These are phyloP conservation scores for Penicillium robsamsonii DNA, from an alignment of 495 filamentous ascomycete species.

Conservation along the genomic window DNA sequence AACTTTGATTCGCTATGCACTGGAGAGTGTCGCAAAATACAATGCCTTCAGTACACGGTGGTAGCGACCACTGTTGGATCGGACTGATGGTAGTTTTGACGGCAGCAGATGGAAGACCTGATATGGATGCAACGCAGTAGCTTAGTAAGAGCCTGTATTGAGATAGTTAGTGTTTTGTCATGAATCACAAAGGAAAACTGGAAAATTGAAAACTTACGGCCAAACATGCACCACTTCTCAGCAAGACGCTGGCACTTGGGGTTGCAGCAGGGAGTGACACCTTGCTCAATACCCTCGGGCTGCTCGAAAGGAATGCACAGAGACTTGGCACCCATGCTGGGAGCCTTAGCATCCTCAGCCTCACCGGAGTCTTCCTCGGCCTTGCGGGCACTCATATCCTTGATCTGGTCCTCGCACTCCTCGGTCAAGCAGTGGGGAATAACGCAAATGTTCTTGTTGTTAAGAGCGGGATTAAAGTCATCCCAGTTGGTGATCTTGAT, in stretches of 20 bases:
- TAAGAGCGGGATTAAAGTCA: slow-evolving; percentile 80
- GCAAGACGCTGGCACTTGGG: slow-evolving; percentile 73
- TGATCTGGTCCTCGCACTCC: slow-evolving; percentile 90
- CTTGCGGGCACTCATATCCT: slow-evolving; percentile 77
- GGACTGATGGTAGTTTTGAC: background rate
- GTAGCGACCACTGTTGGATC: background rate
- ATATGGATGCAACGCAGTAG: slow-evolving; percentile 1
- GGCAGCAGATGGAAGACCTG: background rate
- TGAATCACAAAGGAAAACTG: background rate
- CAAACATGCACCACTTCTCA: slow-evolving; percentile 85
- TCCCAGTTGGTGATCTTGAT: slow-evolving; percentile 82
- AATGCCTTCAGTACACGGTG: background rate
- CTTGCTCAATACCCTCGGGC: slow-evolving; percentile 72
- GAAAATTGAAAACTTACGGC: slow-evolving; percentile 43
- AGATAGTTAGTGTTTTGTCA: slow-evolving; percentile 6
- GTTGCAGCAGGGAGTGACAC: slow-evolving; percentile 85
- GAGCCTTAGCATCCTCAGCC: slow-evolving; percentile 74
- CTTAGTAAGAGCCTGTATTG: slow-evolving; percentile 25
- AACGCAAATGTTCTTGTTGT: slow-evolving; percentile 85
- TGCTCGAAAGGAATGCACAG: slow-evolving; percentile 98
- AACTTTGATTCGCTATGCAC: slow-evolving; percentile 2
- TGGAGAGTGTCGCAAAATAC: slow-evolving; percentile 1
- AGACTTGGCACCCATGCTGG: slow-evolving; percentile 95
- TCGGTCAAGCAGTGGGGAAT: slow-evolving; percentile 81
- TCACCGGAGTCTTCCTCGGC: slow-evolving; percentile 62